phyloP scores from a whole-genome alignment of 2,329 filamentous ascomycete species.

The Neofusicoccum parvum region DNA sequence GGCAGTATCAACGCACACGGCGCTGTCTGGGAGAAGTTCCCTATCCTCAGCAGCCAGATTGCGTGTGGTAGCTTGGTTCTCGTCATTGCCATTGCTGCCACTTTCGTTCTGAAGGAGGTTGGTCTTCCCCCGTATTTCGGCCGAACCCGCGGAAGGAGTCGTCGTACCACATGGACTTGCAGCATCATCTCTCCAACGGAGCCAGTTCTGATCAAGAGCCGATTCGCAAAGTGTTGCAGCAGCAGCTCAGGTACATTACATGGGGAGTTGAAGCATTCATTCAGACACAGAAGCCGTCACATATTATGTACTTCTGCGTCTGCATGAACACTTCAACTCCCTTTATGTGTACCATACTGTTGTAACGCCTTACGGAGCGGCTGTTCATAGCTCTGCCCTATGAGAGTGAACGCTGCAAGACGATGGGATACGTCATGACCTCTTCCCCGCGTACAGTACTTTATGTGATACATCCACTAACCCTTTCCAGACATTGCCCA shows the following conservation, averaged over 20 bases:
- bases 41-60: constrained; percentile 48
- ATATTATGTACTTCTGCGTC: no score
- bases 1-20: constrained; percentile 45
- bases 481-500: constrained; percentile 1
- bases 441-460: not conserved
- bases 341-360: no score
- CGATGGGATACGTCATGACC: not conserved
- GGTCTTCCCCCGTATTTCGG: not conserved
- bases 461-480: constrained; percentile 22
- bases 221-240: no score
- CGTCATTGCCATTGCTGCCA: constrained; percentile 43
- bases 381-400: not conserved
- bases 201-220: no score
- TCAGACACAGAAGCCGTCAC: no score
- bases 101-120: constrained; percentile 46
- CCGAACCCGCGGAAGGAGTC: not conserved
- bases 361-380: no score
- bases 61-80: constrained; percentile 47
- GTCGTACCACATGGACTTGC: not conserved
- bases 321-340: no score
- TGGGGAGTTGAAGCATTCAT: constrained; percentile 13
- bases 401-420: not conserved
- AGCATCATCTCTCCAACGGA: not conserved
- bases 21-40: constrained; percentile 46
- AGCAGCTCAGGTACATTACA: not conserved